A percentile compares a stretch with the other conserved stretches of the same genome.
Evolutionary conservation across 2,329 filamentous ascomycete species (phyloP).

Genomic region (Fusarium austroafricanum): DNA sequence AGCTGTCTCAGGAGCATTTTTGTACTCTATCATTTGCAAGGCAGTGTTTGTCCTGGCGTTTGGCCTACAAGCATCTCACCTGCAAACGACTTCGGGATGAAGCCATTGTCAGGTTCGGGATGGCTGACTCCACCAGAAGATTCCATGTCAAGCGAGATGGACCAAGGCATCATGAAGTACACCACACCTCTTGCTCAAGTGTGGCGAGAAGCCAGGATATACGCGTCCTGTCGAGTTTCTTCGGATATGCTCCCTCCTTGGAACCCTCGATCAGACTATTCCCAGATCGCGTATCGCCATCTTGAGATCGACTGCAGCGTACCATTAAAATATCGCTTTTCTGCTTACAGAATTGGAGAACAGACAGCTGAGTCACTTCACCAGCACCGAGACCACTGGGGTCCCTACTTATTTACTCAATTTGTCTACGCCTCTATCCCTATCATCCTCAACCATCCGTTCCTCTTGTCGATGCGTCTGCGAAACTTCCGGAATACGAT

Average conservation of each 20-base stretch:
- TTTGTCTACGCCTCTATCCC: constrained; percentile 5
- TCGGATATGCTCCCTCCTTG: background rate
- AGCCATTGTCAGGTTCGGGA: background rate
- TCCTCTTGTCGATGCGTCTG: background rate
- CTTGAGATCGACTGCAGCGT: constrained; percentile 2
- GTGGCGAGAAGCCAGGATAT: background rate
- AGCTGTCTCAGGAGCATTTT: background rate
- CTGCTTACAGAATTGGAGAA: background rate
- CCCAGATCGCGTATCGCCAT: background rate
- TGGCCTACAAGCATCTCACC: background rate
- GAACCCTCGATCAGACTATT: constrained; percentile 5
- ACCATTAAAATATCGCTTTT: background rate
- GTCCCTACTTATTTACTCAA: background rate
- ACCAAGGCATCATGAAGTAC: background rate
- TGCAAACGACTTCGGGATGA: background rate
- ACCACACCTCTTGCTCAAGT: background rate
- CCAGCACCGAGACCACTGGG: background rate
- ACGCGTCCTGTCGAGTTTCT: background rate
- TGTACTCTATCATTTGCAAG: background rate
- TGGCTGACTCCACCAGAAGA: background rate
- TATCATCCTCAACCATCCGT: constrained; percentile 1
- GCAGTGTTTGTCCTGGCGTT: background rate
- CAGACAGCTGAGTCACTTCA: background rate
- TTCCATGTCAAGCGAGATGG: background rate
- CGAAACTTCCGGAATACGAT: background rate